Percentiles rank a stretch among this genome's conserved stretches.
These are phyloP conservation scores for Cercospora sp. DNA, from an alignment of 2,329 filamentous ascomycete species.

Conservation along the genomic window DNA sequence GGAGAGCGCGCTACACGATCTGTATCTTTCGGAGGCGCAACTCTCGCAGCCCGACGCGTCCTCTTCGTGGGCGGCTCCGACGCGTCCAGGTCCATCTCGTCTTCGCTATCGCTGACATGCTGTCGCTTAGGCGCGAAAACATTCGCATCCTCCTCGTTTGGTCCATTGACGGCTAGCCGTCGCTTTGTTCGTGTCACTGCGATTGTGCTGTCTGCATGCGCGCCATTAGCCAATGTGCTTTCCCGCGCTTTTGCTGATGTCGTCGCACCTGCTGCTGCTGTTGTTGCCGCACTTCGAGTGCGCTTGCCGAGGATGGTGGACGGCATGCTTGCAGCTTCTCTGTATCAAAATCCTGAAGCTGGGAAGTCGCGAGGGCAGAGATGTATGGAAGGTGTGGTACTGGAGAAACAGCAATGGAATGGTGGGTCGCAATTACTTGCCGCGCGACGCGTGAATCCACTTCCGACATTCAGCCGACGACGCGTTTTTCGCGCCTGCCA, in stretches of 20 bases:
- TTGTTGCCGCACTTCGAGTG: slow-evolving; percentile 42
- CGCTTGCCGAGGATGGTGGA: slow-evolving; percentile 50
- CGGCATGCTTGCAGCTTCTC: slow-evolving; percentile 36
- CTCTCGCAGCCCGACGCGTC: slow-evolving; percentile 40
- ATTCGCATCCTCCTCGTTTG: slow-evolving; percentile 70
- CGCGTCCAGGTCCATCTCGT: slow-evolving; percentile 41
- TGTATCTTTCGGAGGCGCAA: slow-evolving; percentile 53
- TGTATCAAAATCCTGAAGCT: background rate
- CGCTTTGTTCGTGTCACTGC: slow-evolving; percentile 45
- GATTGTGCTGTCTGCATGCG: slow-evolving; percentile 16
- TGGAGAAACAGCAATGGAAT: slow-evolving; percentile 1
- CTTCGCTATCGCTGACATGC: slow-evolving; percentile 49
- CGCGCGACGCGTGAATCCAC: slow-evolving; percentile 14
- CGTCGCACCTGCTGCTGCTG: slow-evolving; percentile 40
- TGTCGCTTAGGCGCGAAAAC: slow-evolving; percentile 49
- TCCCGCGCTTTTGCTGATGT: slow-evolving; percentile 27
- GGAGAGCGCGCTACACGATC: slow-evolving; percentile 48
- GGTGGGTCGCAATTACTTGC: slow-evolving; percentile 7
- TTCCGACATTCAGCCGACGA: slow-evolving; percentile 12
- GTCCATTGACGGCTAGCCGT: slow-evolving; percentile 48
- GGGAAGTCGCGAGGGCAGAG: slow-evolving; percentile 1
- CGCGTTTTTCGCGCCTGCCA: slow-evolving; percentile 13
- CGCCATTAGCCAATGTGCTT: slow-evolving; percentile 21
- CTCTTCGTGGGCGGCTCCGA: slow-evolving; percentile 38
- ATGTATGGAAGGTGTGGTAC: slow-evolving; percentile 13